Conservation (phyloP, 192 early-diverging fungal genomes). For the Backusella psychrophila region DNA sequence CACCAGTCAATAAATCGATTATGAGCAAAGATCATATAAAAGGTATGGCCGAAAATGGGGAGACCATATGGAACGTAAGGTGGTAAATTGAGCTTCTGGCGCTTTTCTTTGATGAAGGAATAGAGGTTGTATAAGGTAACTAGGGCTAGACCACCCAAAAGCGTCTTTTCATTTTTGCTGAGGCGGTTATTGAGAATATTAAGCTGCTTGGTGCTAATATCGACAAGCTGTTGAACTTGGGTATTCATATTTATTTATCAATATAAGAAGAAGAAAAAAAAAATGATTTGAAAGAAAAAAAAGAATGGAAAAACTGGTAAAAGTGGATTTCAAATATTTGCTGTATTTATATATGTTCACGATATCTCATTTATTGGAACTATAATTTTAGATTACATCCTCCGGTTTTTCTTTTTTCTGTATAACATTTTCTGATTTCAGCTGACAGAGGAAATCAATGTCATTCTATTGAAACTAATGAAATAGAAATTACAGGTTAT, state of each 20-base stretch:
- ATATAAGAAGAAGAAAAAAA: neutral
- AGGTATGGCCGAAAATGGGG: slow-evolving; percentile 26
- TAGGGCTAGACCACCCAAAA: neutral
- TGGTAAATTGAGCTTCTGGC: slow-evolving; percentile 12
- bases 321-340: neutral
- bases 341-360: neutral
- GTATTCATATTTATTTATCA: slow-evolving; percentile 1
- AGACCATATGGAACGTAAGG: slow-evolving; percentile 21
- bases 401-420: neutral
- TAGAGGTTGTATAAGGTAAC: slow-evolving; percentile 9
- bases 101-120: slow-evolving; percentile 5
- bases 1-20: slow-evolving; percentile 29
- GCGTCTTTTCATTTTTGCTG: neutral
- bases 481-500: neutral
- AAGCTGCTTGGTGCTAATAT: neutral
- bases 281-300: neutral
- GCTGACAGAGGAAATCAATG: neutral
- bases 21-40: slow-evolving; percentile 7
- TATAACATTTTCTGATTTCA: neutral
- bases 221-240: neutral
- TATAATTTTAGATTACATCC: neutral
- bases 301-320: neutral
- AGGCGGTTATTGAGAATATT: neutral
- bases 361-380: neutral
- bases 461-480: neutral